These are phyloP conservation scores for Backusella parvicylindrica DNA, from an alignment of 192 early-diverging fungal genomes.

Conservation along the genomic window DNA sequence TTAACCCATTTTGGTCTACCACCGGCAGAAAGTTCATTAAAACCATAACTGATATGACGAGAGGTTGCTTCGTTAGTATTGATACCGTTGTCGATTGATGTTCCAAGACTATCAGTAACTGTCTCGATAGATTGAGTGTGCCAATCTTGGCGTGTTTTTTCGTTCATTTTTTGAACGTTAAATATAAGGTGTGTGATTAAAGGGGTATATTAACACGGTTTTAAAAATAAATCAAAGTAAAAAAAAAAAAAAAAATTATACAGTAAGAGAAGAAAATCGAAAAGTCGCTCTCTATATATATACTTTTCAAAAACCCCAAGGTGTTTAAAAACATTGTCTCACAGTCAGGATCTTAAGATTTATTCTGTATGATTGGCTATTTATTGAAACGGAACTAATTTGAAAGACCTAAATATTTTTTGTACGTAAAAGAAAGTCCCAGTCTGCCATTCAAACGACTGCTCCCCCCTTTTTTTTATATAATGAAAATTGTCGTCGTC, in stretches of 20 bases:
- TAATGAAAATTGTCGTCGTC: neutral
- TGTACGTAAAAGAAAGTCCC: neutral
- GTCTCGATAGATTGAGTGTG: constrained; percentile 13
- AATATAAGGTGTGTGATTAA: neutral
- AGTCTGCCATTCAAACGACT: neutral
- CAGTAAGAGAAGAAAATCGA: neutral
- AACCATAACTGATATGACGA: constrained; percentile 44
- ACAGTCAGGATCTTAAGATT: neutral
- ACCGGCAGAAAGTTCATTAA: constrained; percentile 61
- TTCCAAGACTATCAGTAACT: neutral
- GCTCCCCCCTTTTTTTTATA: neutral
- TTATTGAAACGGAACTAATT: neutral
- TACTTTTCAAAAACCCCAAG: neutral
- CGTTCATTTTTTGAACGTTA: neutral
- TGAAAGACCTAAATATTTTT: neutral
- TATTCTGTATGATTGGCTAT: neutral
- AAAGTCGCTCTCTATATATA: neutral
- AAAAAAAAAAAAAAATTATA: neutral
- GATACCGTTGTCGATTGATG: constrained; percentile 32
- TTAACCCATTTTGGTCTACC: constrained; percentile 56
- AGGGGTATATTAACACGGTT: neutral
- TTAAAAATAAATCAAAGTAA: neutral
- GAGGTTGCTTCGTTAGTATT: constrained; percentile 31
- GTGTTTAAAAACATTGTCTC: neutral
- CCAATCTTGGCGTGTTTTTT: neutral